A percentile compares a stretch with the other conserved stretches of the same genome.
Conservation (phyloP, 805 yeast species). For the Teunomyces lycoperdinae region DNA sequence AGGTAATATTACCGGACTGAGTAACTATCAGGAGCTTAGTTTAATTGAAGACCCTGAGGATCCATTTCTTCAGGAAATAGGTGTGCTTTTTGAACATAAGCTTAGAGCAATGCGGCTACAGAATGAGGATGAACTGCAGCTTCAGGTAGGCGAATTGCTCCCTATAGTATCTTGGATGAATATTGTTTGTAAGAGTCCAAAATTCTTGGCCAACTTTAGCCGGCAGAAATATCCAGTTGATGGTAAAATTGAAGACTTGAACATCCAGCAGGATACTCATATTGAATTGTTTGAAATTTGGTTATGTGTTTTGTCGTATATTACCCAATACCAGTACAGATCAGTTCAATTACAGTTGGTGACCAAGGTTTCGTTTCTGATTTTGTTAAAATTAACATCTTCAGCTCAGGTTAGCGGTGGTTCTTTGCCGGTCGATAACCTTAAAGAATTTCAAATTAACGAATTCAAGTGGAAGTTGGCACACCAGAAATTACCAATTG, state of each 20-base stretch:
- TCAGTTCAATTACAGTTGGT: constrained; percentile 20
- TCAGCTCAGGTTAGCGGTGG: neutral
- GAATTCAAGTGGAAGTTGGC: constrained; percentile 43
- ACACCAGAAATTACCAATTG: constrained; percentile 36
- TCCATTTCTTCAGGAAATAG: constrained; percentile 17
- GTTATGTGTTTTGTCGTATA: constrained; percentile 38
- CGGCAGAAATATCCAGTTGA: constrained; percentile 10
- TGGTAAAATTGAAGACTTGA: constrained; percentile 13
- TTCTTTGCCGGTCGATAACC: constrained; percentile 6
- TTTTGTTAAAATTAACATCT: constrained; percentile 25
- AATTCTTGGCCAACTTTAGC: constrained; percentile 15
- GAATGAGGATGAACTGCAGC: constrained; percentile 7
- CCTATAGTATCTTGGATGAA: constrained; percentile 15
- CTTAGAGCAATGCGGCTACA: constrained; percentile 7
- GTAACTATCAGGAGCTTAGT: constrained; percentile 11
- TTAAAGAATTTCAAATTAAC: constrained; percentile 20
- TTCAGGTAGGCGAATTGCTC: constrained; percentile 16
- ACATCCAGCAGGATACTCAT: constrained; percentile 9
- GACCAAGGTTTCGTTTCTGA: constrained; percentile 25
- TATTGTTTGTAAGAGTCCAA: constrained; percentile 13
- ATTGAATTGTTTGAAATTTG: constrained; percentile 28
- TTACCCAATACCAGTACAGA: constrained; percentile 37
- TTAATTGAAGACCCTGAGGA: constrained; percentile 12
- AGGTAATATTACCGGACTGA: constrained; percentile 14
- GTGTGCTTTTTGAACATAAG: constrained; percentile 11